Conservation (phyloP, 306 rosid genomes). For the Delonix regia region DNA sequence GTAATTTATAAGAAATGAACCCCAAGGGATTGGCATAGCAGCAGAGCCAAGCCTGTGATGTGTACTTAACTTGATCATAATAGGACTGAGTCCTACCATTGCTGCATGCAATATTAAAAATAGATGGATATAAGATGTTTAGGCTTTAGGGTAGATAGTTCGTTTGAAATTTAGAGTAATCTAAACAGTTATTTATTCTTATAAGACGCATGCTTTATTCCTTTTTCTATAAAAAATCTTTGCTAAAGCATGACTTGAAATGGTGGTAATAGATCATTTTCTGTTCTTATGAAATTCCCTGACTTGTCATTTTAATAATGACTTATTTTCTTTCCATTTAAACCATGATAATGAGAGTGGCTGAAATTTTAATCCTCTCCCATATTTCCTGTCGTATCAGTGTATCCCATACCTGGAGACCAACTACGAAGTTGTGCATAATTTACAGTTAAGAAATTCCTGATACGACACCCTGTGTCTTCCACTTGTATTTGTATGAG, state of each 20-base stretch:
- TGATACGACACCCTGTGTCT: not conserved
- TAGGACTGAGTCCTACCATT: not conserved
- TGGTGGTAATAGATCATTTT: not conserved
- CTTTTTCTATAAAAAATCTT: not conserved
- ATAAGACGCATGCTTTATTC: not conserved
- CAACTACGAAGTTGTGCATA: not conserved
- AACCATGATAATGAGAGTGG: not conserved
- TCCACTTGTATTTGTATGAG: not conserved
- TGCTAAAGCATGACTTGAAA: not conserved
- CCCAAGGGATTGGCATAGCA: not conserved
- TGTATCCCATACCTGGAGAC: not conserved
- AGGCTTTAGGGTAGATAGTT: not conserved
- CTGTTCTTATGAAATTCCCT: not conserved
- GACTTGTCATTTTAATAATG: not conserved
- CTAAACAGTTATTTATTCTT: not conserved
- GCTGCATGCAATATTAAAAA: not conserved
- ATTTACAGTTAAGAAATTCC: not conserved
- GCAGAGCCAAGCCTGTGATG: not conserved
- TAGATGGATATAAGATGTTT: not conserved
- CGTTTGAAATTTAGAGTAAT: not conserved
- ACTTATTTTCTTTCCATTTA: not conserved
- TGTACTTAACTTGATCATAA: not conserved
- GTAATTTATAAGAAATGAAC: no score
- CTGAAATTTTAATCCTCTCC: not conserved
- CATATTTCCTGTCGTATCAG: not conserved